A percentile compares a stretch with the other conserved stretches of the same genome.
Conservation (phyloP, 805 yeast genomes). For the Metschnikowia sp. region DNA sequence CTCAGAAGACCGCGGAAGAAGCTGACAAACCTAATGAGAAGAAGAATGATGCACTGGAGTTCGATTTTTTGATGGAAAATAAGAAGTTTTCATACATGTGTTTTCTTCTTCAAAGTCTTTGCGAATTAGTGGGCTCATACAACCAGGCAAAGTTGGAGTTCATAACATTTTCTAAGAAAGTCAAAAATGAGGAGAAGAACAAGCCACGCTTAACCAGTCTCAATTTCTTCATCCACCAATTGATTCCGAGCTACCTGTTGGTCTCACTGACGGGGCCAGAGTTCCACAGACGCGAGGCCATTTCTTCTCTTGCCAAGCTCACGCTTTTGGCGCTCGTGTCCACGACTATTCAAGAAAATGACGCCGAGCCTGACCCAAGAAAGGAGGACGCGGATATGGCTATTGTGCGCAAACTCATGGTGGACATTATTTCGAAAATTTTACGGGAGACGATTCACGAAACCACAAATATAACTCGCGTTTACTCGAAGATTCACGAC, state of each 20-base stretch:
- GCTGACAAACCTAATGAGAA: conserved; percentile 1
- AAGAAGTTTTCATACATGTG: conserved; percentile 61
- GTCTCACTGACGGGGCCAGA: conserved; percentile 37
- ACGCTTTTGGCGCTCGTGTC: conserved; percentile 64
- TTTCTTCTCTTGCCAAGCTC: conserved; percentile 60
- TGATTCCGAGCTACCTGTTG: conserved; percentile 54
- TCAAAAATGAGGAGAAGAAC: conserved; percentile 29
- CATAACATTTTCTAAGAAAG: conserved; percentile 68
- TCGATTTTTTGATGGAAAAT: conserved; percentile 39
- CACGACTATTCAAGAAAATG: conserved; percentile 49
- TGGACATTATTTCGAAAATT: conserved; percentile 63
- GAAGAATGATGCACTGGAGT: conserved; percentile 11
- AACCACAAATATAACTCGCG: conserved; percentile 31
- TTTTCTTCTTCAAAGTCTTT: conserved; percentile 62
- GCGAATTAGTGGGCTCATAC: conserved; percentile 75
- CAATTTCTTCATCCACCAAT: conserved; percentile 72
- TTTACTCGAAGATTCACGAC: conserved; percentile 55
- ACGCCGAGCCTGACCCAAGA: conserved; percentile 43
- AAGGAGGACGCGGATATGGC: conserved; percentile 65
- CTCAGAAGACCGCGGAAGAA: neutral
- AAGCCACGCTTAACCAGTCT: conserved; percentile 77
- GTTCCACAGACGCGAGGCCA: conserved; percentile 47
- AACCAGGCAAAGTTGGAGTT: conserved; percentile 80
- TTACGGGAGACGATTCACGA: conserved; percentile 49
- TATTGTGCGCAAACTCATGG: conserved; percentile 68